phyloP scores from a whole-genome alignment of 257 asterid species.

The Solanum ahanhuiri region DNA sequence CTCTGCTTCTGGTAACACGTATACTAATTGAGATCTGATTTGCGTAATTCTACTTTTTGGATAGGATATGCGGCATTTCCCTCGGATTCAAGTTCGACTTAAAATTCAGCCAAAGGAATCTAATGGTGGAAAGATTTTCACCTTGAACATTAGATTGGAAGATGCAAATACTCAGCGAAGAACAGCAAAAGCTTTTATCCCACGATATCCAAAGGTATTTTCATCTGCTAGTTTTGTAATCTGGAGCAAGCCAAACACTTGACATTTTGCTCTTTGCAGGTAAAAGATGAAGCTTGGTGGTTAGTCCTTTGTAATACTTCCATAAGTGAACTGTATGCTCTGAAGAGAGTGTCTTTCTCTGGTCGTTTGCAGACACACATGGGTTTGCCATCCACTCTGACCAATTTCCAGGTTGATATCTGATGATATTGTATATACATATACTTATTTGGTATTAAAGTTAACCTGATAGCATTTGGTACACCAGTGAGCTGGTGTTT shows the following conservation, averaged over 20 bases:
- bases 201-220: slow-evolving; percentile 85
- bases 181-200: slow-evolving; percentile 62
- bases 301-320: slow-evolving; percentile 67
- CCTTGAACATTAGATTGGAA: slow-evolving; percentile 61
- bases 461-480: not conserved
- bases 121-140: slow-evolving; percentile 15
- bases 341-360: slow-evolving; percentile 72
- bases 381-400: slow-evolving; percentile 53
- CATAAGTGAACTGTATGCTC: slow-evolving; percentile 55
- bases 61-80: slow-evolving; percentile 72
- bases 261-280: slow-evolving; percentile 33
- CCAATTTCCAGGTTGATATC: slow-evolving; percentile 39
- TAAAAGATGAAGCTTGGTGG: slow-evolving; percentile 99
- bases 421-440: not conserved
- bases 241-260: slow-evolving; percentile 1
- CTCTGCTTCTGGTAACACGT: not conserved
- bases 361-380: slow-evolving; percentile 43
- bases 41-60: not conserved
- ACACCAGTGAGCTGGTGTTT: not conserved
- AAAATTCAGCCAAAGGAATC: slow-evolving; percentile 45
- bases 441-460: not conserved
- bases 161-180: slow-evolving; percentile 34
- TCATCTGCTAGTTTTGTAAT: not conserved
- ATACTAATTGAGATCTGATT: not conserved
- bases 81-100: slow-evolving; percentile 46